Conservation (phyloP, 805 yeast genomes). For the Tetrapisispora fleetii region DNA sequence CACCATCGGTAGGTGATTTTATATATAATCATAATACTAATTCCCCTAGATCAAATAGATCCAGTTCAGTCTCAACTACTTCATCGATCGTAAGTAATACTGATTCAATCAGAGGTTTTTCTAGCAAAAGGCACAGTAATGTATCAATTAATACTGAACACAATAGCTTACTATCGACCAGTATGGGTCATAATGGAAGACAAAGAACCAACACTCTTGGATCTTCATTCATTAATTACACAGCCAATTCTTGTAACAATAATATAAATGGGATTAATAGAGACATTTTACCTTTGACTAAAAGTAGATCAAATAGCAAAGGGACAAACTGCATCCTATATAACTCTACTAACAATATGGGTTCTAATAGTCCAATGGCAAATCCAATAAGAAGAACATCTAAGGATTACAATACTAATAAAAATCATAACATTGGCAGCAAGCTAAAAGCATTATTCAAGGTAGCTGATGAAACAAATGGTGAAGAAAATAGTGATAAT, state of each 20-base stretch:
- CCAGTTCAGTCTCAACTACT: background rate
- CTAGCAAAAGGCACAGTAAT: background rate
- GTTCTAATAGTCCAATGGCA: background rate
- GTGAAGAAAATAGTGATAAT: background rate
- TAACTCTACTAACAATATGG: background rate
- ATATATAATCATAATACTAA: background rate
- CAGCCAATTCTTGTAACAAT: background rate
- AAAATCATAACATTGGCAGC: background rate
- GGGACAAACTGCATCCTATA: background rate
- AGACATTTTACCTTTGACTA: background rate
- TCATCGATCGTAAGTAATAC: background rate
- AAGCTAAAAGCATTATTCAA: slow-evolving; percentile 3
- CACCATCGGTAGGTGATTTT: background rate
- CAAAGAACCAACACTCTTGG: background rate
- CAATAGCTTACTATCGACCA: background rate
- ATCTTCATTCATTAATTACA: background rate
- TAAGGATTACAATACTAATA: background rate
- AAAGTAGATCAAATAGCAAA: background rate
- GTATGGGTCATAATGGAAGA: background rate
- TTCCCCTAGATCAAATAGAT: background rate
- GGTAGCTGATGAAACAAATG: background rate
- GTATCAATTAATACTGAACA: background rate
- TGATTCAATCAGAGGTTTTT: background rate
- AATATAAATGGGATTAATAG: background rate
- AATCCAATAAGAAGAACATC: slow-evolving; percentile 1